Base-by-base conservation (phyloP, 352 stramenopile genomes). In the Globisporangium carolinianum region DNA sequence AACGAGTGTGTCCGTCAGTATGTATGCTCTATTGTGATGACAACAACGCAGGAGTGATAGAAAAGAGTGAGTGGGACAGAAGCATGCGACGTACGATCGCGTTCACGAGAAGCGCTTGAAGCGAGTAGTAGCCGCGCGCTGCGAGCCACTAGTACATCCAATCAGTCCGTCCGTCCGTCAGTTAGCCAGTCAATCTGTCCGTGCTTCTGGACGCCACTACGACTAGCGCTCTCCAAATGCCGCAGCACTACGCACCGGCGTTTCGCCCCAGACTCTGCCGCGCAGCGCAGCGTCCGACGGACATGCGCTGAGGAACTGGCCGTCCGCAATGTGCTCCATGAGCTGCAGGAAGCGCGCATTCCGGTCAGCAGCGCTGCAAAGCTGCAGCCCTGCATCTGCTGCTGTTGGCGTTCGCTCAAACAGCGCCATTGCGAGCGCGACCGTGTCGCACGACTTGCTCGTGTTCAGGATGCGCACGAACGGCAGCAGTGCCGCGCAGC, bases 71-170 rank as follows among this genome's bases (percentile, higher is more conserved):
- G 56, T 11, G 6, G 46, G 12, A n/a, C 12, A 38, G 50, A 55
- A 45, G 14, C 4, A 53, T 8, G 15, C 12, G 10, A 80, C 78
- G 42, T 62, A 92, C 83, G 64, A 91, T 86, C 51, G 89, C 80
- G 61, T 91, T 89, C 38, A 83, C 72, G 38, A 92, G 65, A 4
- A 91, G 63, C 9, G 79, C 76, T 45, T 85, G 68, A 3, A 92
- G 47, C 8, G 76, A 76, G 41, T 87, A 87, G 56, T 87, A 94
- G 5, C 78, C 76, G 61, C 71, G 69, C 12, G 62, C 43, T 14
- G 72, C 61, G 10, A 91, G 70, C 84, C 84, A 94, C 82, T 90
- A 50, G 14, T 10, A 47, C 1, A 4, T 7, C 14, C 6, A 10
- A 47, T 6, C 10, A 47, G 5, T 17, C 42, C 1, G 11, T 7